A percentile compares a stretch with the other conserved stretches of the same genome.
Conservation (phyloP, 345 rosid genomes). For the Syzygium oleosum region DNA sequence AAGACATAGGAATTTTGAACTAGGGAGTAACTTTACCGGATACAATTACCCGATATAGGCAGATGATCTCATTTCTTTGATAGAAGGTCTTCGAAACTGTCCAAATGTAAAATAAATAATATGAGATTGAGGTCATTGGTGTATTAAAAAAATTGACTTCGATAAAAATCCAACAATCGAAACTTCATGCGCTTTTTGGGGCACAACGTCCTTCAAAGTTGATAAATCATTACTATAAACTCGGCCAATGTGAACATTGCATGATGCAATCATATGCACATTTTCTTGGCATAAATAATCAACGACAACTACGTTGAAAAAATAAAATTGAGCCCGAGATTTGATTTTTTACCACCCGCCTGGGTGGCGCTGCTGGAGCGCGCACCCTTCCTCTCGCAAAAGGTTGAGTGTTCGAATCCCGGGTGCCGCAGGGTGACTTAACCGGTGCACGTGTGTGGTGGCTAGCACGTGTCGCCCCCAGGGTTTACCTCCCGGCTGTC, state of each 20-base stretch:
- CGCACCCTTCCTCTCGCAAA: too few species aligned
- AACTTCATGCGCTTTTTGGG: background rate
- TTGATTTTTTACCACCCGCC: too few species aligned
- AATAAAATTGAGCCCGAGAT: too few species aligned
- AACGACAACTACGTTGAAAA: background rate
- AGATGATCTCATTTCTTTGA: background rate
- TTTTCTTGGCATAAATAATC: background rate
- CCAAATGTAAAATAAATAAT: background rate
- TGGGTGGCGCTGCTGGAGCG: too few species aligned
- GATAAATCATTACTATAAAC: background rate
- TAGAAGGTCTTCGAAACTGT: background rate
- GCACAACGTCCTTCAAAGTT: background rate
- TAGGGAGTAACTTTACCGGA: background rate
- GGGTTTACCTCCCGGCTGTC: too few species aligned
- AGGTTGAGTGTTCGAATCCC: too few species aligned
- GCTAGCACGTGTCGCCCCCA: too few species aligned
- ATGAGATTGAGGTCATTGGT: background rate
- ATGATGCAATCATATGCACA: background rate
- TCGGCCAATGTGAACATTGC: background rate
- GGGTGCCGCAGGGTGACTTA: too few species aligned
- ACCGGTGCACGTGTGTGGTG: too few species aligned
- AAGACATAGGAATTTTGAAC: background rate
- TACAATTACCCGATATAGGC: background rate
- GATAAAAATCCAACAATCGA: background rate
- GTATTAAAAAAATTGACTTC: background rate